phyloP scores from a whole-genome alignment of 768 basidiomycete genomes.

The Mycena haematopus region DNA sequence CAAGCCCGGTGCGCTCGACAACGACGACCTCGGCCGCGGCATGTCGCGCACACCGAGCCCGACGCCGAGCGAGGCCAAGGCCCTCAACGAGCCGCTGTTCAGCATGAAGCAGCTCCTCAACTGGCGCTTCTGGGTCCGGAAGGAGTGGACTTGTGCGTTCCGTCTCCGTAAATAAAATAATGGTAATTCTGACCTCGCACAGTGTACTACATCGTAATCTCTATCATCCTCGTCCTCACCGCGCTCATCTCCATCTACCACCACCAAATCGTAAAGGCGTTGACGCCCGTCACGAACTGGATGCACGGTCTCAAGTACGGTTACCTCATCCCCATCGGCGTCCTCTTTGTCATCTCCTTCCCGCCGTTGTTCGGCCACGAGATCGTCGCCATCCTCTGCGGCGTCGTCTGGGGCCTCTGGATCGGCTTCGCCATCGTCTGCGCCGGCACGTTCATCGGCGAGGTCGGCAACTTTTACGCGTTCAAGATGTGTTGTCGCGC shows the following conservation, averaged over 20 bases:
- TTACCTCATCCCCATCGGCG: slow-evolving; percentile 80
- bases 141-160: slow-evolving; percentile 62
- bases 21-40: slow-evolving; percentile 25
- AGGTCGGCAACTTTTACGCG: slow-evolving; percentile 87
- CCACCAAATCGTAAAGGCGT: slow-evolving; percentile 71
- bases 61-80: slow-evolving; percentile 63
- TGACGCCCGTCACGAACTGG: slow-evolving; percentile 70
- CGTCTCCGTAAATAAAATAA: too few relatives aligned
- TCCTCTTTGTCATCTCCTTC: slow-evolving; percentile 86
- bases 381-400: slow-evolving; percentile 87
- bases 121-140: slow-evolving; percentile 60
- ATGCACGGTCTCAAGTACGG: slow-evolving; percentile 67
- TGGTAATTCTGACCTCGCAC: slow-evolving; percentile 35
- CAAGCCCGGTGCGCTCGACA: too few relatives aligned
- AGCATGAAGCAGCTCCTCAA: slow-evolving; percentile 51
- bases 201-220: slow-evolving; percentile 58
- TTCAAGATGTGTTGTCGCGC: slow-evolving; percentile 82
- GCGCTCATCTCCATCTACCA: slow-evolving; percentile 67
- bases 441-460: slow-evolving; percentile 84
- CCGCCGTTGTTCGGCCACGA: slow-evolving; percentile 94
- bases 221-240: slow-evolving; percentile 48
- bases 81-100: slow-evolving; percentile 50
- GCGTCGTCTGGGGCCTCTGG: slow-evolving; percentile 91
- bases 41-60: slow-evolving; percentile 63
- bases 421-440: slow-evolving; percentile 86